Evolutionary conservation across 1,139 yeast species (phyloP).

Genomic region (Nakaseomyces bracarensis): DNA sequence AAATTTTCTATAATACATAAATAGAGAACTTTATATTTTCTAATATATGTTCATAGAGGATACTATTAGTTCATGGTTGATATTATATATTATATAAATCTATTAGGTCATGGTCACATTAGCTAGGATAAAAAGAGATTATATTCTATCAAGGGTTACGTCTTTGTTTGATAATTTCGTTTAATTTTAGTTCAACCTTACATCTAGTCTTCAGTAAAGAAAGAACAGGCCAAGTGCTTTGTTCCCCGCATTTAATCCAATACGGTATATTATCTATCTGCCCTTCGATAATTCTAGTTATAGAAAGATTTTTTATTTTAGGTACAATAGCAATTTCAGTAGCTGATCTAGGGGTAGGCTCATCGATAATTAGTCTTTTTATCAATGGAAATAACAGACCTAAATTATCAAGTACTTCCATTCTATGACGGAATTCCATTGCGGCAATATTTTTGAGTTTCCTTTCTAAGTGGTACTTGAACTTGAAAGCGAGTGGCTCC

Average conservation of each 20-base stretch:
- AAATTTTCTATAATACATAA: too few species aligned
- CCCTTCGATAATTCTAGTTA: conserved; percentile 47
- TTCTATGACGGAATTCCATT: conserved; percentile 74
- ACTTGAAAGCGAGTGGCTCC: conserved; percentile 40
- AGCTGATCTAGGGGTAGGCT: conserved; percentile 67
- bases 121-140: conserved; percentile 20
- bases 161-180: conserved; percentile 39
- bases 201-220: conserved; percentile 84
- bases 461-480: conserved; percentile 36
- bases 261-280: conserved; percentile 70
- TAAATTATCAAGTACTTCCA: conserved; percentile 67
- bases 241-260: conserved; percentile 87
- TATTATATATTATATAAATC: too few species aligned
- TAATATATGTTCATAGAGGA: too few species aligned
- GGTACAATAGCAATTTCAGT: conserved; percentile 89
- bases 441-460: conserved; percentile 36
- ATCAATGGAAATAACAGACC: conserved; percentile 67
- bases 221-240: conserved; percentile 87
- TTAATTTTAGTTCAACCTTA: conserved; percentile 81
- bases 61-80: too few species aligned
- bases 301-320: conserved; percentile 65
- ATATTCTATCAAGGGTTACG: conserved; percentile 31
- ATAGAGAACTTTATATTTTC: too few species aligned
- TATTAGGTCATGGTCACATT: conserved; percentile 4
- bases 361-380: conserved; percentile 77